Conservation (phyloP, 345 rosid genomes). For the Atalantia buxifolia region DNA sequence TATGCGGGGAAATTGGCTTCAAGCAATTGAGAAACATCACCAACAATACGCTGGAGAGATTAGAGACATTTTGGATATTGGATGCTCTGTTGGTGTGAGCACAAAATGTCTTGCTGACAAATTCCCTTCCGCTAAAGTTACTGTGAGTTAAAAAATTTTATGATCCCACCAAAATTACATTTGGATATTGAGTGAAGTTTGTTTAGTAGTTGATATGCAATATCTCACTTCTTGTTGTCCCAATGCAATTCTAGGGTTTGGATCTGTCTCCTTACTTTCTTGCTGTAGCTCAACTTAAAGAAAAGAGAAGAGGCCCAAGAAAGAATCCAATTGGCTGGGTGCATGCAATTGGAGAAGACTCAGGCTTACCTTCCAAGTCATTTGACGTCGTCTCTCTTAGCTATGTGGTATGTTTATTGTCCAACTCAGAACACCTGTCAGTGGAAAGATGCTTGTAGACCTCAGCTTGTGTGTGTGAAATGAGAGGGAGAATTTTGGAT, state of each 20-base stretch:
- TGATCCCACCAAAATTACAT: not conserved
- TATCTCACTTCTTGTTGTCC: not conserved
- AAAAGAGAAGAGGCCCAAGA: constrained; percentile 37
- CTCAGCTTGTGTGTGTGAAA: too few species aligned
- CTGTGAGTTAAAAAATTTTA: constrained; percentile 28
- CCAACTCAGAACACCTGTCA: not conserved
- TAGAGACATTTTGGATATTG: constrained; percentile 51
- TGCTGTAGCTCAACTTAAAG: constrained; percentile 57
- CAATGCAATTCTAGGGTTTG: constrained; percentile 39
- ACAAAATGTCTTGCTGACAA: constrained; percentile 50
- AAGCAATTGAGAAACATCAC: constrained; percentile 44
- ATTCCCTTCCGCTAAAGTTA: constrained; percentile 52
- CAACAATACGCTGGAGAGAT: constrained; percentile 35
- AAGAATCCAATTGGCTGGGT: constrained; percentile 42
- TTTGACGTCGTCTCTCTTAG: constrained; percentile 51
- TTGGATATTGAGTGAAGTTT: not conserved
- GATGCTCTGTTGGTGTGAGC: constrained; percentile 69
- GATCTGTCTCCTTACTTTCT: constrained; percentile 71
- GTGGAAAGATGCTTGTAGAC: not conserved
- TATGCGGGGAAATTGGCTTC: constrained; percentile 58
- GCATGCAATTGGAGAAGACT: constrained; percentile 61
- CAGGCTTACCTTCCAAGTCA: constrained; percentile 57
- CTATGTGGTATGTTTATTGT: constrained; percentile 36
- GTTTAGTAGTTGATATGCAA: not conserved
- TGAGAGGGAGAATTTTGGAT: too few species aligned